A percentile compares a stretch with the other conserved stretches of the same genome.
Conservation (phyloP, 768 basidiomycete genomes). For the Phylloporus arenicola region DNA sequence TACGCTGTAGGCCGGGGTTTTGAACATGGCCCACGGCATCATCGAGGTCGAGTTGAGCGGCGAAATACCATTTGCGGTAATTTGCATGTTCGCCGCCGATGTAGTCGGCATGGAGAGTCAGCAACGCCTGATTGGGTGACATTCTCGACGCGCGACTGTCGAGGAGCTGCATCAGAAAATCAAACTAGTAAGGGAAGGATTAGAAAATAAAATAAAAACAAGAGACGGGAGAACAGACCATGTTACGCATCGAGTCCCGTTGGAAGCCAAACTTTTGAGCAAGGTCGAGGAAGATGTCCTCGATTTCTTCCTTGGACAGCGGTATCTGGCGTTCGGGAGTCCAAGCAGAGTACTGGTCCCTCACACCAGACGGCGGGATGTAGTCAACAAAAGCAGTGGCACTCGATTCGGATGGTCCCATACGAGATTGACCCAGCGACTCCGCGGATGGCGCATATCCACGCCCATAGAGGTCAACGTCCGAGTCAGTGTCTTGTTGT, state of each 20-base stretch:
- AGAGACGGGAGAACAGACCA: constrained; percentile 46
- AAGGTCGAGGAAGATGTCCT: constrained; percentile 95
- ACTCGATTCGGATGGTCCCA: constrained; percentile 58
- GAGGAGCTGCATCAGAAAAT: constrained; percentile 95
- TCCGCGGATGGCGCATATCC: constrained; percentile 69
- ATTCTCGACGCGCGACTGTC: constrained; percentile 96
- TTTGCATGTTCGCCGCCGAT: constrained; percentile 98
- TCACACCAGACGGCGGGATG: constrained; percentile 45
- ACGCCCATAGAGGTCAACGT: constrained; percentile 66
- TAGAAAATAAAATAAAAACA: not conserved
- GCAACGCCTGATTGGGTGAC: constrained; percentile 91
- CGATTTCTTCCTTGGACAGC: constrained; percentile 98
- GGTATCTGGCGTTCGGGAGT: constrained; percentile 86
- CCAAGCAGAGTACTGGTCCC: constrained; percentile 95
- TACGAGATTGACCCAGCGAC: constrained; percentile 59
- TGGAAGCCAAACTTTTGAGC: constrained; percentile 99
- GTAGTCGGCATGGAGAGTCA: constrained; percentile 97
- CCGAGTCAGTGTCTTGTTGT: constrained; percentile 80
- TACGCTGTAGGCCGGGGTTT: constrained; percentile 82
- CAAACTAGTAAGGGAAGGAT: constrained; percentile 53
- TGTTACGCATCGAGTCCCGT: constrained; percentile 91
- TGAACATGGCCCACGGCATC: constrained; percentile 91
- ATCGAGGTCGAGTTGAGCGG: constrained; percentile 96
- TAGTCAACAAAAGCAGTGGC: constrained; percentile 72
- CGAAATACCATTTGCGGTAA: constrained; percentile 99